Conservation (phyloP, 2,329 filamentous ascomycete genomes). For the Penicillium capsulatum region DNA sequence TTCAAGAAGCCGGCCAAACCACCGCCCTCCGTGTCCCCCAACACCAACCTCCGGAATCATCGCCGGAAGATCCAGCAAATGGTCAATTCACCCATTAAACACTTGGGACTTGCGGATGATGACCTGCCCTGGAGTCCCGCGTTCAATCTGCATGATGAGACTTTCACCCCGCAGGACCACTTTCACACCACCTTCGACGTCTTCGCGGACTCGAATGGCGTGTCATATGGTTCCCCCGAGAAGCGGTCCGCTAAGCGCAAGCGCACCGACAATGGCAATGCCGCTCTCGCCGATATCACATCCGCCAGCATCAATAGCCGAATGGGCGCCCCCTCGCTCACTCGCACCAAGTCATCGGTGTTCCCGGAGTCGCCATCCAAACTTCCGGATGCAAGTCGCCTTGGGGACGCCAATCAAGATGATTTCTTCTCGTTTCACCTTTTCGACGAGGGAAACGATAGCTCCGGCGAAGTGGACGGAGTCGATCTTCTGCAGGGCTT, state of each 20-base stretch:
- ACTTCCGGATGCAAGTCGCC: slow-evolving; percentile 29
- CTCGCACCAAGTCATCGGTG: slow-evolving; percentile 33
- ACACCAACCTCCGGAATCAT: slow-evolving; percentile 85
- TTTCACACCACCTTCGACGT: slow-evolving; percentile 54
- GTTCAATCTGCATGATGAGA: slow-evolving; percentile 51
- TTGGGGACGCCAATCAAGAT: slow-evolving; percentile 38
- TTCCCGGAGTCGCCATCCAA: slow-evolving; percentile 43
- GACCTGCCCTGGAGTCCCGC: slow-evolving; percentile 46
- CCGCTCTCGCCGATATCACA: slow-evolving; percentile 48
- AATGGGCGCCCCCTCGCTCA: slow-evolving; percentile 32
- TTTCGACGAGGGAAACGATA: slow-evolving; percentile 45
- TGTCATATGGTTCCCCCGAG: slow-evolving; percentile 51
- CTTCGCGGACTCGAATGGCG: slow-evolving; percentile 45
- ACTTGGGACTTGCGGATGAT: slow-evolving; percentile 40
- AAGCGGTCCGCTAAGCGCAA: slow-evolving; percentile 52
- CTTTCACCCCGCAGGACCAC: slow-evolving; percentile 35
- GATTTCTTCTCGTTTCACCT: slow-evolving; percentile 48
- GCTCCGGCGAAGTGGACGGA: slow-evolving; percentile 41
- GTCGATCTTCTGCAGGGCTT: slow-evolving; percentile 47
- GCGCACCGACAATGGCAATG: slow-evolving; percentile 47
- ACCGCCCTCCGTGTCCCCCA: slow-evolving; percentile 79
- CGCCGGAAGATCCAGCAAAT: slow-evolving; percentile 76
- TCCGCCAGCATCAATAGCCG: slow-evolving; percentile 36
- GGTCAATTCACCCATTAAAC: slow-evolving; percentile 68
- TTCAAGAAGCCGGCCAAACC: slow-evolving; percentile 64